Conservation (phyloP, 164 flowering plant genomes). For the Litsea cubeba region DNA sequence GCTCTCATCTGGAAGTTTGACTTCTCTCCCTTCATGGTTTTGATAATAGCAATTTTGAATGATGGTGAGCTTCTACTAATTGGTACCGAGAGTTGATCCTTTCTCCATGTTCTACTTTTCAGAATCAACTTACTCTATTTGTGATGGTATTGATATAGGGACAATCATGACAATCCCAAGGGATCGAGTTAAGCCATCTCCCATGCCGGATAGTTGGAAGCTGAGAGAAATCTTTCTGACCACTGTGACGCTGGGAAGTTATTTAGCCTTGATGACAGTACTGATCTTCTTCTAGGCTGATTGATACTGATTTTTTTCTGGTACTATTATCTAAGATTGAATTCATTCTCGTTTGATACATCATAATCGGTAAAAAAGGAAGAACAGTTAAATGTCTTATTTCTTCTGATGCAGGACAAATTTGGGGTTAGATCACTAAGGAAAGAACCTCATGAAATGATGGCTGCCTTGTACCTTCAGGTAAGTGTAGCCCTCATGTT, state of each 20-base stretch:
- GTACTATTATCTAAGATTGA: too few relatives aligned
- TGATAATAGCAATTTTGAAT: slow-evolving; percentile 90
- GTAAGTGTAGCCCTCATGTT: slow-evolving; percentile 95
- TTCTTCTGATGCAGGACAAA: slow-evolving; percentile 41
- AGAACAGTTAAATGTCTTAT: too few relatives aligned
- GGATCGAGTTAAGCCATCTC: slow-evolving; percentile 95
- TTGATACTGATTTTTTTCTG: slow-evolving; percentile 66
- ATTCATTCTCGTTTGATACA: neutral
- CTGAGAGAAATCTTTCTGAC: slow-evolving; percentile 89
- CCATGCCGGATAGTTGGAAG: slow-evolving; percentile 96
- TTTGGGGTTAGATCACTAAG: slow-evolving; percentile 50
- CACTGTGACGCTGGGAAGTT: slow-evolving; percentile 81
- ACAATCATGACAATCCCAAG: slow-evolving; percentile 98
- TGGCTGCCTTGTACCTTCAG: slow-evolving; percentile 91
- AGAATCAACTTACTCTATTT: too few relatives aligned
- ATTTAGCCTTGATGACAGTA: slow-evolving; percentile 89
- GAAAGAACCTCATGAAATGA: slow-evolving; percentile 46
- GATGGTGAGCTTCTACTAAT: slow-evolving; percentile 49
- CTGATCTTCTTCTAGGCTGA: slow-evolving; percentile 76
- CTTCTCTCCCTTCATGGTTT: slow-evolving; percentile 93
- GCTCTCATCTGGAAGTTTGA: slow-evolving; percentile 91
- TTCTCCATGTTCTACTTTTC: neutral
- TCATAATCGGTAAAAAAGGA: neutral
- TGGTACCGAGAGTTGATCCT: neutral
- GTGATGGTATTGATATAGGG: slow-evolving; percentile 30